phyloP scores from a whole-genome alignment of 495 filamentous ascomycete species.

The Lasiosphaeriaceae sp. region DNA sequence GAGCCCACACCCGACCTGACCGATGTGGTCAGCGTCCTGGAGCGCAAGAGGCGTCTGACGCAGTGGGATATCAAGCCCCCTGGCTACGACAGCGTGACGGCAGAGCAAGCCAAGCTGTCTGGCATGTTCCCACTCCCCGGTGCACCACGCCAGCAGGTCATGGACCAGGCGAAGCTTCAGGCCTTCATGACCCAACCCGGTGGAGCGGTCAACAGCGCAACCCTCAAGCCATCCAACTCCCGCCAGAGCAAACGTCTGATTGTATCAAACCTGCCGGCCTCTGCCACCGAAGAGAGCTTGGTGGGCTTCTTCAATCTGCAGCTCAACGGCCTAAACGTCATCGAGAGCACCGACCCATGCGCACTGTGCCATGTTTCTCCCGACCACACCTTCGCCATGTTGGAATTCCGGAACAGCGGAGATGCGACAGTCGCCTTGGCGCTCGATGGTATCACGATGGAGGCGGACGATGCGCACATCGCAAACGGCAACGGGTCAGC shows the following conservation, averaged over 20 bases:
- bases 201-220: conserved; percentile 63
- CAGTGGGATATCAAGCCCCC: conserved; percentile 99
- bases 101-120: conserved; percentile 98
- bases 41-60: conserved; percentile 84
- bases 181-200: conserved; percentile 91
- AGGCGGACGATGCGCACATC: conserved; percentile 56
- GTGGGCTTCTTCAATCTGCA: conserved; percentile 92
- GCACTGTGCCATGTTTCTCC: conserved; percentile 77
- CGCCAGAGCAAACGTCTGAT: conserved; percentile 90
- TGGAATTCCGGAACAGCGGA: conserved; percentile 83
- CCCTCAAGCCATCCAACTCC: conserved; percentile 87
- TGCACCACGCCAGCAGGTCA: conserved; percentile 89
- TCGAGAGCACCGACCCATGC: conserved; percentile 80
- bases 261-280: conserved; percentile 71
- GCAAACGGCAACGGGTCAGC: conserved; percentile 48
- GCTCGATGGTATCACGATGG: conserved; percentile 85
- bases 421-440: conserved; percentile 91
- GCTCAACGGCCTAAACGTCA: conserved; percentile 88
- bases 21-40: conserved; percentile 69
- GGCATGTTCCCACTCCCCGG: conserved; percentile 98
- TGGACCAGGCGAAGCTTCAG: conserved; percentile 92
- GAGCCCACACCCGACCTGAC: conserved; percentile 96
- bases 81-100: conserved; percentile 97
- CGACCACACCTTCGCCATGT: conserved; percentile 71
- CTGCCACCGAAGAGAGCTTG: conserved; percentile 65